Percentiles rank a stretch among this genome's conserved stretches.
phyloP scores from a whole-genome alignment of 2,329 filamentous ascomycete species.

The Knufia petricola region DNA sequence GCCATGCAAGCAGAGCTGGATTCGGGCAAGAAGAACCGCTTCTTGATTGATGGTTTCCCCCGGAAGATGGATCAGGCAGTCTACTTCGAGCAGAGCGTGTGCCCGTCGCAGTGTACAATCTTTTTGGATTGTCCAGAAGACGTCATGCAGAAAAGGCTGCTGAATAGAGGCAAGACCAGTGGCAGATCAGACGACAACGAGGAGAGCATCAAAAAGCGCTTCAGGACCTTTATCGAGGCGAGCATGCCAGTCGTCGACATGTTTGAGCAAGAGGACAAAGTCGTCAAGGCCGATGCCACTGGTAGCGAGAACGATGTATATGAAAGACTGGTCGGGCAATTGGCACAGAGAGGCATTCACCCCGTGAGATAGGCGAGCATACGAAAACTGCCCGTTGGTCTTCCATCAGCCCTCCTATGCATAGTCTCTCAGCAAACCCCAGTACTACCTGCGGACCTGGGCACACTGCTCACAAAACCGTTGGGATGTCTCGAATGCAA shows the following conservation, averaged over 20 bases:
- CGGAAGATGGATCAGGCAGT: constrained; percentile 94
- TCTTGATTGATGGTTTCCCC: constrained; percentile 76
- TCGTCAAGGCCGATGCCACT: constrained; percentile 70
- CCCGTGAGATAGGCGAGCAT: constrained; percentile 13
- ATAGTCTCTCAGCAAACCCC: not conserved
- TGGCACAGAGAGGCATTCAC: constrained; percentile 35
- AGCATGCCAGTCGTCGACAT: constrained; percentile 95
- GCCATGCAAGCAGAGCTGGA: constrained; percentile 68
- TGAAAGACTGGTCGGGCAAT: constrained; percentile 40
- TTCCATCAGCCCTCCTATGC: not conserved
- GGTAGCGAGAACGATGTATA: constrained; percentile 57
- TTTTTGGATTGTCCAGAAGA: constrained; percentile 92
- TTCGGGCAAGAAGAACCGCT: constrained; percentile 44
- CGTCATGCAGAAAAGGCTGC: constrained; percentile 71
- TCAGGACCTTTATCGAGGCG: constrained; percentile 85
- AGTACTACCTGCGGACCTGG: no score
- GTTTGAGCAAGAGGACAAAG: constrained; percentile 65
- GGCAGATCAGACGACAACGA: constrained; percentile 88
- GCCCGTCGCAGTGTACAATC: constrained; percentile 71
- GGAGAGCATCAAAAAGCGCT: constrained; percentile 92
- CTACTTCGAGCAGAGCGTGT: constrained; percentile 86
- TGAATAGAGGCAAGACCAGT: constrained; percentile 87
- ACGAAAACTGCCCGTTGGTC: no score
- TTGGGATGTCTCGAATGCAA: no score
- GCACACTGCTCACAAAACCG: no score